Percentiles rank a stretch among this genome's conserved stretches.
phyloP scores from a whole-genome alignment of 768 basidiomycete genomes.

The Termitomyces titanicus region DNA sequence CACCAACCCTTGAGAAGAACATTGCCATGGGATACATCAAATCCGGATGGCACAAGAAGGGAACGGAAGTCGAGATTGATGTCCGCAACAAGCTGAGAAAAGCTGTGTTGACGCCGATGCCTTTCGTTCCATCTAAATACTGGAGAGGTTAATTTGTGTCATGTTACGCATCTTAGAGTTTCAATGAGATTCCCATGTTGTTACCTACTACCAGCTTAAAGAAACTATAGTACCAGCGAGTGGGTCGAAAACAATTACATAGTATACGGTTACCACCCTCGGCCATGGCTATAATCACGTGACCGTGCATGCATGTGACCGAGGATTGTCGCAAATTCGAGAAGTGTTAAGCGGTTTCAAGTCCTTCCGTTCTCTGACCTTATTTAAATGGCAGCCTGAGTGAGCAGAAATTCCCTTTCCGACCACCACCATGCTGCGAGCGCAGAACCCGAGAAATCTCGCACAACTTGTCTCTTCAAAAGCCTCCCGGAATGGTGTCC shows the following conservation, averaged over 20 bases:
- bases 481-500: neutral
- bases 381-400: constrained; percentile 1
- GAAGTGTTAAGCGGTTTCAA: neutral
- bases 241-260: no score
- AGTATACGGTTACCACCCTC: no score
- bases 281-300: no score
- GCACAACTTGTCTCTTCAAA: neutral
- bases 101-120: constrained; percentile 78
- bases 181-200: neutral
- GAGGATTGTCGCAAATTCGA: constrained; percentile 1
- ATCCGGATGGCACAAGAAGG: constrained; percentile 85
- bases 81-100: constrained; percentile 78
- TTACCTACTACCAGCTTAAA: no score
- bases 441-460: neutral
- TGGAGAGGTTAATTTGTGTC: constrained; percentile 48
- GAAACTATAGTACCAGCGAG: no score
- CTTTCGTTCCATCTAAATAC: constrained; percentile 83
- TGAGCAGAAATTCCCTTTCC: neutral
- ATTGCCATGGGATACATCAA: constrained; percentile 94
- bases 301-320: no score
- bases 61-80: constrained; percentile 79
- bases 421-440: constrained; percentile 2
- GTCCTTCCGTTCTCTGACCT: neutral
- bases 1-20: constrained; percentile 84
- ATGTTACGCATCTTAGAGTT: neutral